Percentiles rank a stretch among this genome's conserved stretches.
phyloP scores from a whole-genome alignment of 768 basidiomycete species.

The Pholiota microspora region DNA sequence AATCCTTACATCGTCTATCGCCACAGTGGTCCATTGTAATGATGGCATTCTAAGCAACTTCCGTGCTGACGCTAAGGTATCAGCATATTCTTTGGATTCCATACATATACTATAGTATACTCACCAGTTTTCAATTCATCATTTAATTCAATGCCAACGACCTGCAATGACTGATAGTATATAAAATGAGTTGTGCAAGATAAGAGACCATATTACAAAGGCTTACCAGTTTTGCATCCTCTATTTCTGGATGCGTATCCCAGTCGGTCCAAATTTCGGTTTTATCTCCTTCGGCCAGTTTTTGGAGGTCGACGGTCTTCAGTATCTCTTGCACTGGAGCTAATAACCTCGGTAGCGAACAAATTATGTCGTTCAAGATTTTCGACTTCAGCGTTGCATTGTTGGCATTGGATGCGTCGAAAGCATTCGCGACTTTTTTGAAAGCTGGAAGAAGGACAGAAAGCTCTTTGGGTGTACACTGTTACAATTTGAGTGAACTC shows the following conservation, averaged over 20 bases:
- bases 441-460: constrained; percentile 74
- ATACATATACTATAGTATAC: constrained; percentile 11
- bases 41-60: constrained; percentile 71
- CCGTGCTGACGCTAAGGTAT: constrained; percentile 48
- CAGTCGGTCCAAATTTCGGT: constrained; percentile 64
- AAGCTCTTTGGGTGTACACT: constrained; percentile 87
- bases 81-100: no score
- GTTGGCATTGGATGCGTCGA: constrained; percentile 39
- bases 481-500: not conserved
- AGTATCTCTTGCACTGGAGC: constrained; percentile 54
- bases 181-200: not conserved
- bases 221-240: constrained; percentile 59
- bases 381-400: constrained; percentile 50
- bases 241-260: constrained; percentile 47
- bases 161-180: constrained; percentile 56
- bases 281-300: constrained; percentile 66
- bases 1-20: constrained; percentile 72
- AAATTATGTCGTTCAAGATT: constrained; percentile 70
- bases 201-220: not conserved
- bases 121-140: constrained; percentile 71
- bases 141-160: constrained; percentile 67
- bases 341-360: constrained; percentile 63
- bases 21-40: constrained; percentile 63
- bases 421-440: constrained; percentile 63
- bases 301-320: constrained; percentile 52